phyloP scores from a whole-genome alignment of 176 grass and related monocot species.

The Paspalum notatum region DNA sequence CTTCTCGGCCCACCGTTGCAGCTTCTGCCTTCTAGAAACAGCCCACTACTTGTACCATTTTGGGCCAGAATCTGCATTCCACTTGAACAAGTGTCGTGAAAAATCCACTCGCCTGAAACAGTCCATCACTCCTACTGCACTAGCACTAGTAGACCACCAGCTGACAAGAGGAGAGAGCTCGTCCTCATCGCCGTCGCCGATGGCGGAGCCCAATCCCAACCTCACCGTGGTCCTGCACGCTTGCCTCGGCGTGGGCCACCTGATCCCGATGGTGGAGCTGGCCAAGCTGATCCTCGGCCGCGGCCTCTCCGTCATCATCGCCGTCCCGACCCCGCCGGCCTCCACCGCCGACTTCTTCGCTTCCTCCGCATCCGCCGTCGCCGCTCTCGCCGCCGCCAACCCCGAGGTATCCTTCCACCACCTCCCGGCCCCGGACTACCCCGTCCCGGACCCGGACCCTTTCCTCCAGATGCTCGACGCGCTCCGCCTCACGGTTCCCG shows the following conservation, averaged over 20 bases:
- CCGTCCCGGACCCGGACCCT: constrained; percentile 18
- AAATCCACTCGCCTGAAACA: too few relatives aligned
- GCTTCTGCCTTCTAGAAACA: background rate
- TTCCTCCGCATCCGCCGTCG: constrained; percentile 19
- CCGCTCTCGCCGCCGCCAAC: constrained; percentile 32
- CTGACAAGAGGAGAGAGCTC: background rate
- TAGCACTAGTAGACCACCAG: background rate
- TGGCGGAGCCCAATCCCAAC: background rate
- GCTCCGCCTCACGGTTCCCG: constrained; percentile 33
- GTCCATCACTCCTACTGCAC: too few relatives aligned
- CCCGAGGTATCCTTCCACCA: constrained; percentile 46
- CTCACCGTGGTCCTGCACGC: constrained; percentile 53
- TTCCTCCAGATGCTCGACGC: constrained; percentile 38
- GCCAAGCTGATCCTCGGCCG: constrained; percentile 51
- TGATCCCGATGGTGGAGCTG: constrained; percentile 67
- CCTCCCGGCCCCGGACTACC: constrained; percentile 41
- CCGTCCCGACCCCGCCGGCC: constrained; percentile 36
- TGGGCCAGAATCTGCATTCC: background rate
- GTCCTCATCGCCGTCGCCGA: background rate
- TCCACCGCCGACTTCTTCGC: constrained; percentile 26
- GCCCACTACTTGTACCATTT: background rate
- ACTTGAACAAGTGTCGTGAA: background rate
- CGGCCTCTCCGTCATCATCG: constrained; percentile 46
- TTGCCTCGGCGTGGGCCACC: constrained; percentile 57
- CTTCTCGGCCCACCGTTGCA: too few relatives aligned